A percentile compares a stretch with the other conserved stretches of the same genome.
Evolutionary conservation across 176 grass and related monocot species (phyloP).

Genomic region (maize (Zea mays)): DNA sequence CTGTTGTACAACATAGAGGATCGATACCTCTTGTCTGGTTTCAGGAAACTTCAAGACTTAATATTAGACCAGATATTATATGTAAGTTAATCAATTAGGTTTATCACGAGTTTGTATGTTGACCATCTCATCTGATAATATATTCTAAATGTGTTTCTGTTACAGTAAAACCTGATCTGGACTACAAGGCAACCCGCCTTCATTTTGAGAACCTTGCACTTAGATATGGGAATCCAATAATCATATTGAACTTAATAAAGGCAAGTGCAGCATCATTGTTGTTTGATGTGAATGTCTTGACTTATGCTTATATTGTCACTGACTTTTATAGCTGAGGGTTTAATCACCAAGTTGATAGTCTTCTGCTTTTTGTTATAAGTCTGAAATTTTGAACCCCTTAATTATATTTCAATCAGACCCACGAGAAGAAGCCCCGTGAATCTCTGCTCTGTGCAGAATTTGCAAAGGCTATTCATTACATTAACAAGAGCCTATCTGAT

Average conservation of each 20-base stretch:
- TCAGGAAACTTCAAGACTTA: slow-evolving; percentile 95
- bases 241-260: slow-evolving; percentile 99
- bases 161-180: slow-evolving; percentile 78
- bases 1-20: slow-evolving; percentile 90
- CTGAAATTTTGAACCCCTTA: slow-evolving; percentile 9
- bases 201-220: slow-evolving; percentile 95
- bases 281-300: slow-evolving; percentile 15
- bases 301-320: neutral
- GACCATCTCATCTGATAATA: slow-evolving; percentile 19
- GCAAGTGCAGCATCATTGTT: slow-evolving; percentile 37
- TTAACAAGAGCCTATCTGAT: slow-evolving; percentile 77
- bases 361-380: slow-evolving; percentile 26
- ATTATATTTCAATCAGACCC: slow-evolving; percentile 64
- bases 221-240: slow-evolving; percentile 95
- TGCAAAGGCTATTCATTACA: slow-evolving; percentile 79
- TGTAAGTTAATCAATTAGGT: slow-evolving; percentile 55
- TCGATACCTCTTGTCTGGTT: slow-evolving; percentile 98
- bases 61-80: slow-evolving; percentile 95
- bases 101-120: slow-evolving; percentile 18
- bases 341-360: slow-evolving; percentile 17
- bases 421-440: slow-evolving; percentile 96
- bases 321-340: slow-evolving; percentile 14
- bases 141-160: slow-evolving; percentile 22
- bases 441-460: slow-evolving; percentile 89
- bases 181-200: slow-evolving; percentile 78